Evolutionary conservation across 2,329 filamentous ascomycete species (phyloP), one percentile per base, ranked within the genome.

Genomic region (Paracoccidioides lutzii): DNA sequence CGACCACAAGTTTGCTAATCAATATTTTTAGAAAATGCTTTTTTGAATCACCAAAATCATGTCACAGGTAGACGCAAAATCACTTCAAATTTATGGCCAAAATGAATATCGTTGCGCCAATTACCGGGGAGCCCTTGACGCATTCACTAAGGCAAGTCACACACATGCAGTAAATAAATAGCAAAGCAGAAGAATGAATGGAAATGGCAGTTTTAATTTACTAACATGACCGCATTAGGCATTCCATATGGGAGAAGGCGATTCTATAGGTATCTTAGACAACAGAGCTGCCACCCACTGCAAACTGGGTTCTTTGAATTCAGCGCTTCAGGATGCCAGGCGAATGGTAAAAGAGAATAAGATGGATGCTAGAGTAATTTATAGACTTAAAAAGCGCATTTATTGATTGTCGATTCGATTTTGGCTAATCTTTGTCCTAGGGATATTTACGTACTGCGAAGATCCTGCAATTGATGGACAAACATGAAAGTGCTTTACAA

Each of bases 401-500:
- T 46, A 5, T 30, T 49, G 14, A 40, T 37, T 14, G 10, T 14
- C 10, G 37, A 15, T 1, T 1, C 28, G 15, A 35, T 55, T 41
- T 40, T 8, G 22, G 14, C 42, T 56, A 38, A 53, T 53, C 30
- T 38, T 30, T 43, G 0, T 33, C 15, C 0, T 49, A 75, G 65
- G 81, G 80, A 7, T 83, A 83, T 63, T 64, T 83, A 33, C 76
- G 80, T 54, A 77, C 77, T 32, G 79, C 75, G 2, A 76, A 76
- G 56, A 64, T 73, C 5, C 68, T 76, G 32, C 59, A 70, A 9
- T 58, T 72, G 57, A 75, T 77, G 67, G 71, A 73, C 9, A 81
- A 78, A 62, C 65, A 69, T 2, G 72, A 75, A n/a, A 75, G 74
- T 30, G 81, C 81, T 5, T 62, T 80, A 10, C 73, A 76, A 9